Percentiles rank a stretch among this genome's conserved stretches.
Evolutionary conservation across 2,329 filamentous ascomycete genomes (phyloP).

Genomic region (Botryosphaeria dothidea): DNA sequence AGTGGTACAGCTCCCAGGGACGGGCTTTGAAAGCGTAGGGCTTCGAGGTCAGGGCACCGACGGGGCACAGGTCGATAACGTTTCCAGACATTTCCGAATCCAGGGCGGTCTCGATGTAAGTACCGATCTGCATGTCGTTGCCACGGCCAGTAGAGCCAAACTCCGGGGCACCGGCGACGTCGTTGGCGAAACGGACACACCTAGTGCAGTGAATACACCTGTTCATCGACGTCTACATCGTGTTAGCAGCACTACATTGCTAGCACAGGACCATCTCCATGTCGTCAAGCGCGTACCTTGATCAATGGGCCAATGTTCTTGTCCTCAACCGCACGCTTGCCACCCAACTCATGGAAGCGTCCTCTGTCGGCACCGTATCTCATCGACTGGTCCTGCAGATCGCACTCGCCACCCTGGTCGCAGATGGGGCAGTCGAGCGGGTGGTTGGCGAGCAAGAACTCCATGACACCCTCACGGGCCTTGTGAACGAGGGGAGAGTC

Average conservation of each 20-base stretch:
- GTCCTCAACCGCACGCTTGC: conserved; percentile 97
- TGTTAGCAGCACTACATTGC: conserved; percentile 29
- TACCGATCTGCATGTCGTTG: conserved; percentile 97
- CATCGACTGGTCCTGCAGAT: conserved; percentile 99
- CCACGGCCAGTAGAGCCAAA: conserved; percentile 92
- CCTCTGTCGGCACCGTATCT: conserved; percentile 94
- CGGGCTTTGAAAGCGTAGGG: conserved; percentile 96
- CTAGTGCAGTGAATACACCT: conserved; percentile 98
- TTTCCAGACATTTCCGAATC: conserved; percentile 96
- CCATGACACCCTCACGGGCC: conserved; percentile 98
- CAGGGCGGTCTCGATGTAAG: conserved; percentile 91
- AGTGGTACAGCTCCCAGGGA: conserved; percentile 96
- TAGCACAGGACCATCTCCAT: background rate
- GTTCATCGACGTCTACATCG: conserved; percentile 86
- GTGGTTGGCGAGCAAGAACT: conserved; percentile 95
- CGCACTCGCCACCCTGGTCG: conserved; percentile 98
- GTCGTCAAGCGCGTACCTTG: conserved; percentile 56
- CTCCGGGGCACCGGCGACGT: conserved; percentile 93
- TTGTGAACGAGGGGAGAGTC: conserved; percentile 96
- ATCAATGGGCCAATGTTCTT: conserved; percentile 98
- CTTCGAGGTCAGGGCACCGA: conserved; percentile 94
- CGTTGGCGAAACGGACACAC: conserved; percentile 96
- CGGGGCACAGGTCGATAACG: conserved; percentile 96
- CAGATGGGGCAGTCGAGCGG: conserved; percentile 96
- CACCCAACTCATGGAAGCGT: conserved; percentile 91